Base-by-base conservation (phyloP, 2,329 filamentous ascomycete species). In the Botrytis deweyae region DNA sequence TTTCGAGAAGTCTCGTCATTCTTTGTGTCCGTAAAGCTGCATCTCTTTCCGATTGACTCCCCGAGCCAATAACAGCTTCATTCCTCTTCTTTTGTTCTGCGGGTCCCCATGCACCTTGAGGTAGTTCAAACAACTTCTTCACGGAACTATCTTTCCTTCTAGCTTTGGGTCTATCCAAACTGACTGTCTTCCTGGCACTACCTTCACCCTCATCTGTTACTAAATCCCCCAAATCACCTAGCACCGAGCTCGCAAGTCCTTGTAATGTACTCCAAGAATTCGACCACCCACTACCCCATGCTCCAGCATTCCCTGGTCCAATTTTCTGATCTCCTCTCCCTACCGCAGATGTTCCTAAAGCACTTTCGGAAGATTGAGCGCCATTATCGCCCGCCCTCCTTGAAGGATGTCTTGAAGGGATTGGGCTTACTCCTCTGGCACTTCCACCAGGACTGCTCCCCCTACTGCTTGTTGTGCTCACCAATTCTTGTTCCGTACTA, bases 1-100 rank as follows among this genome's bases (percentile, higher is more conserved):
- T 89, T 79, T 91, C 88, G 62, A 91, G 80, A 5, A 91, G 84
- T 76, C 87, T 89, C 38, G 87, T 88, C 61, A 84, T 89, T 79
- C 86, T 88, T 74, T 86, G 86, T 29, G 88, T 87, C 76, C 84
- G 88, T 68, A 90, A 80, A 42, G 85, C 85, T 16, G 87, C 84
- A 52, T 90, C 86, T 72, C 88, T 85, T 74, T 88, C 84, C 5
- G 84, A 85, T 40, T 85, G 80, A 59, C 87, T 88, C 14, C 88
- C 89, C 20, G 85, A 84, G 0, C 86, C 88, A 68, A 90, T 86
- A 33, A 74, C 76, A 20, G 74, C 76, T 73, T 78, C 77, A 44
- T 72, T 76, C 72, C 75, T 74, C 46, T 74, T 77, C 38, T 76
- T 75, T 49, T 75, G 66, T 49, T 70, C 73, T 38, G 66, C 73